Evolutionary conservation across 257 asterid species (phyloP).

Genomic region (Lithospermum erythrorhizon): DNA sequence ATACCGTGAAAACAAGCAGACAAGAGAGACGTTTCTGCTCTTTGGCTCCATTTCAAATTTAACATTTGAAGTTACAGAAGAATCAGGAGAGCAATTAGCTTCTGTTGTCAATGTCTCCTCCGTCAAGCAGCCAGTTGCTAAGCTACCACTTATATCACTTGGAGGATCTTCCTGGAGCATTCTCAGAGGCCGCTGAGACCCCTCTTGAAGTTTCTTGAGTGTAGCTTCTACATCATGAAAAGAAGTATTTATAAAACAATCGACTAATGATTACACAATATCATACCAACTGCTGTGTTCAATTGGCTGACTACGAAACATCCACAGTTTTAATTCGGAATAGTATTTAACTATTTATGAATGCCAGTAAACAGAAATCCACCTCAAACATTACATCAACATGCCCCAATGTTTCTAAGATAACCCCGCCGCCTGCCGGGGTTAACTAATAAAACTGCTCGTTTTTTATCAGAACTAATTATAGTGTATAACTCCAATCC

Average conservation of each 20-base stretch:
- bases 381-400: no score
- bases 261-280: not conserved
- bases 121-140: conserved; percentile 17
- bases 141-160: conserved; percentile 15
- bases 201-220: conserved; percentile 66
- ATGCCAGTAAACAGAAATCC: no score
- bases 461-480: no score
- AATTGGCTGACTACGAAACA: no score
- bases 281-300: no score
- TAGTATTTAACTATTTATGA: no score
- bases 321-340: no score
- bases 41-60: conserved; percentile 16
- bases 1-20: conserved; percentile 46
- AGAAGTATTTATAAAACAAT: not conserved
- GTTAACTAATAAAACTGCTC: no score
- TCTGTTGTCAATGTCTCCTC: conserved; percentile 16
- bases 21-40: conserved; percentile 37
- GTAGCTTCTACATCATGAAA: conserved; percentile 39
- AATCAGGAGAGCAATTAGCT: conserved; percentile 23
- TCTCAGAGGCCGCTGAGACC: conserved; percentile 37
- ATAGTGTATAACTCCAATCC: no score
- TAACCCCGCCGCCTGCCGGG: no score
- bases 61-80: conserved; percentile 17
- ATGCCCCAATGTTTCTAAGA: no score
- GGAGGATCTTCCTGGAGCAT: conserved; percentile 16